These are phyloP conservation scores for Lentinula novae-zelandiae DNA, from an alignment of 1,284 basidiomycete species.

Conservation along the genomic window DNA sequence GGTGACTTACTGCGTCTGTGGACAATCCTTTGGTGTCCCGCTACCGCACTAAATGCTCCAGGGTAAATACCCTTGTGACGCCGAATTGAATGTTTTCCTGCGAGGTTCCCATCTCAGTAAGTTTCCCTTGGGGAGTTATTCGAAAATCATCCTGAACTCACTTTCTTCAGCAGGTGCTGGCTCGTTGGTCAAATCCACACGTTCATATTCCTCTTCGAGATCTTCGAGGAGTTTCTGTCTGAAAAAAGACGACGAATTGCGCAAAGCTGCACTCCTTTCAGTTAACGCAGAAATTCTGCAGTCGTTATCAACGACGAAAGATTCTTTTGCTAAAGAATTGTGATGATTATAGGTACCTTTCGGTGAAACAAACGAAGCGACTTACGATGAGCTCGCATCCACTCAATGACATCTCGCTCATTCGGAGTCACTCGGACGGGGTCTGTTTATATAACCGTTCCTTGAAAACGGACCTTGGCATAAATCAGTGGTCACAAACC, in stretches of 20 bases:
- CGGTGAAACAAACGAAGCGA: neutral
- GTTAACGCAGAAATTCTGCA: neutral
- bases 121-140: no score
- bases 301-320: neutral
- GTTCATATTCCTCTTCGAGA: neutral
- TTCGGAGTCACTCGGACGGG: neutral
- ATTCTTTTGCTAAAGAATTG: neutral
- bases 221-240: neutral
- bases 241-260: no score
- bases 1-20: neutral
- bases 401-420: neutral
- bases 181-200: neutral
- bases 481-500: neutral
- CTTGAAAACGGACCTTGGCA: neutral
- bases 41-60: neutral
- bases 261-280: neutral
- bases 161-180: neutral
- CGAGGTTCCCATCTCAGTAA: neutral
- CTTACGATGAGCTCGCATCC: slow-evolving; percentile 6
- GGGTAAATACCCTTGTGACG: neutral
- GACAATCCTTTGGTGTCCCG: neutral
- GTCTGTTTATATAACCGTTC: neutral
- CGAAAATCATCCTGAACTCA: neutral
- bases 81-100: neutral
- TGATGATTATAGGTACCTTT: neutral